Percentiles rank a stretch among this genome's conserved stretches.
Evolutionary conservation across 2,329 filamentous ascomycete species (phyloP).

Genomic region (Sporothrix luriei): DNA sequence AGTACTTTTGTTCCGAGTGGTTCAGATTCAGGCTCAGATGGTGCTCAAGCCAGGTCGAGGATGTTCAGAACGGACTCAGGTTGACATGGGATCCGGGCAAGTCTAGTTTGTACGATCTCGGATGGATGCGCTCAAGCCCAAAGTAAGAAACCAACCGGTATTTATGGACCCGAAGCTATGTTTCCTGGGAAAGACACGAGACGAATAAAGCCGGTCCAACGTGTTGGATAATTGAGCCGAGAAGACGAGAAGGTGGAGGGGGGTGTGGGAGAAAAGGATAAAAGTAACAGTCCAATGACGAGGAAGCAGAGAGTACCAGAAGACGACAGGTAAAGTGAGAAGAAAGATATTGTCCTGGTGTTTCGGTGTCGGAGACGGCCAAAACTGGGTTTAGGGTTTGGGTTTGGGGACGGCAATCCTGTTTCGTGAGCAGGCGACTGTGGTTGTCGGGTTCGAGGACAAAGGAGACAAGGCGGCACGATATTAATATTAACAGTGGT

Average conservation of each 20-base stretch:
- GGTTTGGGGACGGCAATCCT: conserved; percentile 13
- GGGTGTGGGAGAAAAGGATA: background rate
- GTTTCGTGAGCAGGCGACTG: conserved; percentile 12
- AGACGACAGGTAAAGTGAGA: background rate
- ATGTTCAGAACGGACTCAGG: background rate
- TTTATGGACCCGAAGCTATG: conserved; percentile 27
- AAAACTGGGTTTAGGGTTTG: conserved; percentile 19
- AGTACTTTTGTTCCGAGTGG: background rate
- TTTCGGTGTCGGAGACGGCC: conserved; percentile 23
- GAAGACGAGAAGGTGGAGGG: background rate
- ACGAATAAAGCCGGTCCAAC: conserved; percentile 19
- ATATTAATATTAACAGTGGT: conserved; percentile 2
- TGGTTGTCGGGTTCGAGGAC: conserved; percentile 13
- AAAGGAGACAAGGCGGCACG: background rate
- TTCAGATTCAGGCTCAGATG: background rate
- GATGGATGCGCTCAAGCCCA: background rate
- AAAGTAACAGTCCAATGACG: background rate
- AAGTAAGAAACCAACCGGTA: conserved; percentile 12
- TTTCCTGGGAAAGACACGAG: conserved; percentile 26
- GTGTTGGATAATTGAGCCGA: conserved; percentile 25
- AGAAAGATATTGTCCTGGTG: background rate
- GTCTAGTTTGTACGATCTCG: conserved; percentile 16
- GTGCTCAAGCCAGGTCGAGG: background rate
- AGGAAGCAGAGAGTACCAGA: background rate
- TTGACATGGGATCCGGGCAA: background rate